Evolutionary conservation across 2,329 filamentous ascomycete genomes (phyloP), one percentile per base, ranked within the genome.

Genomic region (Xylaria sp.): DNA sequence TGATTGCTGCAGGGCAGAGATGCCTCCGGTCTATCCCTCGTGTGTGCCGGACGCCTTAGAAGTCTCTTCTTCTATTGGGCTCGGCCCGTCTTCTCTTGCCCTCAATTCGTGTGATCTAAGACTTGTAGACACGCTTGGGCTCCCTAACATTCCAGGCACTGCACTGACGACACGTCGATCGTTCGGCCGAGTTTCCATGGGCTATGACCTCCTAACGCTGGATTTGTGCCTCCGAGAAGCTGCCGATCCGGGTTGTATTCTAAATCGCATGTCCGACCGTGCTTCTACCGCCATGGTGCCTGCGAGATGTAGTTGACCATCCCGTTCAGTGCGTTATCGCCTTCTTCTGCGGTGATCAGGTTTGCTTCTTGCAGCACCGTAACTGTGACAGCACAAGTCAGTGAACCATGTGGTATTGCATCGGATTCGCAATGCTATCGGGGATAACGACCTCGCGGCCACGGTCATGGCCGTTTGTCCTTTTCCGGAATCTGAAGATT

Each of bases 301-400:
- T 66, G 68, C 48, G 68, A 69, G 37, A 70, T 68, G 61, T 68
- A 68, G 50, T 70, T 69, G 5, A 70, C 68, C 69, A 70, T 70
- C 16, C 67, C 63, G 52, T 70, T 69, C 19, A 70, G 56, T 6
- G 69, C 69, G 50, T 66, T 67, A 18, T 70, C 69, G n/a, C 69
- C 68, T 52, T 70, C 69, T 50, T 70, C 69, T 10, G 59, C 69
- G 23, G 68, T 68, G 49, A 70, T 70, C n/a, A 70, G 56, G 48
- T 62, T 63, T 16, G 63, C 67, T n/a, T 70, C 67, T 63, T 70
- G 68, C 60, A 70, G 60, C 47, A 64, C 63, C 35, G 68, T 70
- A 55, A 70, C 62, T 64, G 44, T 55, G 37, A 1, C 42, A 49
- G 19, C 16, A 48, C 51, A 3, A 19, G 59, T 63, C 30, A 63